Percentiles rank a stretch among this genome's conserved stretches.
Conservation (phyloP, 805 yeast species). For the Osmozyma mogii region DNA sequence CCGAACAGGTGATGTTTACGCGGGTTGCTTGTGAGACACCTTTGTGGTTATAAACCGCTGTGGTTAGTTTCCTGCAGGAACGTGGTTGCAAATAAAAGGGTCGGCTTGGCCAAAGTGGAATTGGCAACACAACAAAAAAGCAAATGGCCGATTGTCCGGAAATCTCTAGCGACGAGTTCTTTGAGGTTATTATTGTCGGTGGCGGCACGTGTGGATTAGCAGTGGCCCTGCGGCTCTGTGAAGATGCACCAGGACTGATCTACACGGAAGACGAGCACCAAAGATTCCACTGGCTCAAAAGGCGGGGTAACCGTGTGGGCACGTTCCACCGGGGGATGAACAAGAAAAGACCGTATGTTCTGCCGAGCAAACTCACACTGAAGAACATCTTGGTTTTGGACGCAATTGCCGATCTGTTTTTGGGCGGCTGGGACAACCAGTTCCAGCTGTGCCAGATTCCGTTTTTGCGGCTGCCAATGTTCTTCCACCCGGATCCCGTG, state of each 20-base stretch:
- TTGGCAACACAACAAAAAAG: slow-evolving; percentile 22
- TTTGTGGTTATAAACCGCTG: too few relatives aligned
- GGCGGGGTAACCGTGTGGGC: slow-evolving; percentile 2
- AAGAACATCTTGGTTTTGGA: slow-evolving; percentile 31
- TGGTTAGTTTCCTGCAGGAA: too few relatives aligned
- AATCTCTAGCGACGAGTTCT: slow-evolving; percentile 14
- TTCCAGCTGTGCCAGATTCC: slow-evolving; percentile 36
- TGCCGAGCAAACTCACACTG: slow-evolving; percentile 9
- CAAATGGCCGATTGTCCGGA: not conserved
- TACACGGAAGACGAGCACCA: slow-evolving; percentile 42
- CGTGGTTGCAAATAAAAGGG: too few relatives aligned
- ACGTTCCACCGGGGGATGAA: slow-evolving; percentile 6
- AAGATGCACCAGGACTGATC: slow-evolving; percentile 33
- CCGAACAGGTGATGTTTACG: slow-evolving; percentile 29
- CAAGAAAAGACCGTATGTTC: slow-evolving; percentile 19
- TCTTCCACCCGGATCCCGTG: slow-evolving; percentile 39
- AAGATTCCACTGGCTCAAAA: slow-evolving; percentile 37
- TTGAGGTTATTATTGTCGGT: slow-evolving; percentile 34
- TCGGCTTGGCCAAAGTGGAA: too few relatives aligned
- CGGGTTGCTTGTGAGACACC: too few relatives aligned
- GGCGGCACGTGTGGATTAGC: slow-evolving; percentile 42
- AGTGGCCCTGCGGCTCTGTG: slow-evolving; percentile 33
- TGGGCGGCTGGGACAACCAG: slow-evolving; percentile 39
- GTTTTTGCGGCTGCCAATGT: slow-evolving; percentile 38
- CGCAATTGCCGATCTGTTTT: slow-evolving; percentile 21